phyloP scores from a whole-genome alignment of 2,329 filamentous ascomycete species.

The Colletotrichum theobromicola region DNA sequence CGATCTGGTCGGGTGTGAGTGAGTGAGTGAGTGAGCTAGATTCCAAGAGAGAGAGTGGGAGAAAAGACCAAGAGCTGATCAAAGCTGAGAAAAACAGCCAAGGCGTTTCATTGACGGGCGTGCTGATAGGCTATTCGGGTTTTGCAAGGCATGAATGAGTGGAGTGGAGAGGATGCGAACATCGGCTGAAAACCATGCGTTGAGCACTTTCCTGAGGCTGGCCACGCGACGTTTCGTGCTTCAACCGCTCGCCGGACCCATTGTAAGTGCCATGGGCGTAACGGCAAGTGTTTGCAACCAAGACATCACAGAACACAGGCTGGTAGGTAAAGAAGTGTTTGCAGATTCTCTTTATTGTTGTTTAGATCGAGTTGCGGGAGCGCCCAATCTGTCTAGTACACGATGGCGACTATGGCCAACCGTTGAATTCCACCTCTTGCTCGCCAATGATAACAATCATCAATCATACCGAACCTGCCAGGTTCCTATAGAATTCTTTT shows the following conservation, averaged over 20 bases:
- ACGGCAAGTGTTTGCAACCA: neutral
- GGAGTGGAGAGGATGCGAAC: neutral
- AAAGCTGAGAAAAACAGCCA: neutral
- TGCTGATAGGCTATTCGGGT: neutral
- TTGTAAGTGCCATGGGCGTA: neutral
- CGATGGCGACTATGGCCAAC: neutral
- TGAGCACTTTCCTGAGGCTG: neutral
- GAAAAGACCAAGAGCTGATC: neutral
- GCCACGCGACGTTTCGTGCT: conserved; percentile 12
- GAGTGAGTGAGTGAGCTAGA: neutral
- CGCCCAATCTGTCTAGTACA: conserved; percentile 19
- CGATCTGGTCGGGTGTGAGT: neutral
- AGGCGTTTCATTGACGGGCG: neutral
- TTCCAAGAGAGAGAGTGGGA: too few relatives aligned
- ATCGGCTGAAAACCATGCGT: neutral
- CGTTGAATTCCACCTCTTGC: conserved; percentile 1
- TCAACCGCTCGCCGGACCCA: neutral
- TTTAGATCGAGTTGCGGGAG: conserved; percentile 15
- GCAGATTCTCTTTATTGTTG: neutral
- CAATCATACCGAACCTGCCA: conserved; percentile 18
- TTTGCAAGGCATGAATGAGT: neutral
- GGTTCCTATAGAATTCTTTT: conserved; percentile 18
- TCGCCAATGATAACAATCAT: conserved; percentile 14
- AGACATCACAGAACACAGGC: neutral
- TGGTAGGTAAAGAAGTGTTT: neutral